Percentiles rank a stretch among this genome's conserved stretches.
These are phyloP conservation scores for Penicillium janthinellum DNA, from an alignment of 2,329 filamentous ascomycete species.

Conservation along the genomic window DNA sequence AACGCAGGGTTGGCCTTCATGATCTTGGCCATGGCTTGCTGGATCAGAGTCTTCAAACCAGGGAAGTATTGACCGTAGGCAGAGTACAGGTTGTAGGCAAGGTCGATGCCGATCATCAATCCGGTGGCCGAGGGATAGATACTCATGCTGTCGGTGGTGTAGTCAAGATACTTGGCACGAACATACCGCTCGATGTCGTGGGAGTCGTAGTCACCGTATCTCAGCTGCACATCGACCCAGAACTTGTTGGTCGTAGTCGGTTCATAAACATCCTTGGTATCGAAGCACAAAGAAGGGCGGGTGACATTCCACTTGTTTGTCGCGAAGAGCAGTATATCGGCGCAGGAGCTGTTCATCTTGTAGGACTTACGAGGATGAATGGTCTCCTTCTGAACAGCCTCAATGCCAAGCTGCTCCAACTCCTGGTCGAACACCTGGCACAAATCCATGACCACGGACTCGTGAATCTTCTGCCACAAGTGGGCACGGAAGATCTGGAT, in stretches of 20 bases:
- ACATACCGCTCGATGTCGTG: conserved; percentile 99
- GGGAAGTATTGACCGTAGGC: conserved; percentile 99
- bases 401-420: conserved; percentile 90
- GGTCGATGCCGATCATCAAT: conserved; percentile 95
- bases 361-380: conserved; percentile 99
- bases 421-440: conserved; percentile 99
- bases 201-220: conserved; percentile 97
- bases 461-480: conserved; percentile 99
- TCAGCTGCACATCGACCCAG: conserved; percentile 95
- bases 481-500: conserved; percentile 99
- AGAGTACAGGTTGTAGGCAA: conserved; percentile 97
- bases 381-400: conserved; percentile 97
- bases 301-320: conserved; percentile 99
- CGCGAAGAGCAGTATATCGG: conserved; percentile 93
- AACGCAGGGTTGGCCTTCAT: conserved; percentile 99
- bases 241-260: conserved; percentile 97
- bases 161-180: conserved; percentile 96
- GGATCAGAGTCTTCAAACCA: conserved; percentile 88
- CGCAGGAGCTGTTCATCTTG: conserved; percentile 99
- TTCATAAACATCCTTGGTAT: conserved; percentile 94
- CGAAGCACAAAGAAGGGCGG: conserved; percentile 86
- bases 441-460: conserved; percentile 97
- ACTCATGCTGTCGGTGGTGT: conserved; percentile 97
- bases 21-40: conserved; percentile 99
- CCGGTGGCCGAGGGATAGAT: conserved; percentile 97